Evolutionary conservation across 2,329 filamentous ascomycete genomes (phyloP), one percentile per base, ranked within the genome.

Genomic region (Colletotrichum kahawae): DNA sequence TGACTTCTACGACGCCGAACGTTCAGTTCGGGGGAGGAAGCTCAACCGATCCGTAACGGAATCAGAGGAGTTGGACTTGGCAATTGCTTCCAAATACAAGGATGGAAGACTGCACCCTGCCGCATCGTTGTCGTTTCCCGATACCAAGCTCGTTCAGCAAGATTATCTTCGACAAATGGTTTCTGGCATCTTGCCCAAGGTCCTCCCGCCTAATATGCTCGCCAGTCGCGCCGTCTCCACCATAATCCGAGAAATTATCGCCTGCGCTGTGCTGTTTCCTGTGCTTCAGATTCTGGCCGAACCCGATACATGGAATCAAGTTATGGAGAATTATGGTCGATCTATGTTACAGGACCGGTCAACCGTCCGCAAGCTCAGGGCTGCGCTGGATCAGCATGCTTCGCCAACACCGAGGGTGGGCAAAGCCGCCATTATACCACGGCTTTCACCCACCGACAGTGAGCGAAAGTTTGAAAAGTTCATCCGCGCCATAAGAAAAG

Each of bases 301-400:
- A 79, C 96, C 97, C 2, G 97, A 99, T 85, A 98, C 94, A 10
- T 99, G 96, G 96, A 98, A 99, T 80, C 96, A 98, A 83, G 85
- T 98, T 75, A 95, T 98, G 89, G 96, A 98, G 84, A 96, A 93
- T 71, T 95, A 93, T 84, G 94, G 95, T 21, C 93, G 95, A 65
- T 93, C 94, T 31, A 93, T 98, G 87, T 89, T 99, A 56, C 97
- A 98, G 83, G 97, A 99, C 82, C 92, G 97, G 48, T 98, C 98
- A 77, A 98, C 96, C 0, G 96, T 99, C 51, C 93, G 95, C 71
- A 98, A 95, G 83, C 90, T 99, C 69, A 93, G 97, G 70, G 96
- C 95, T 51, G 97, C 96, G 10, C 87, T 99, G 65, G 97, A 99
- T 83, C 93, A 98, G 82, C 97, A 99, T 87, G 95, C 97, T 4